Evolutionary conservation across 2,329 filamentous ascomycete species (phyloP), one percentile per base, ranked within the genome.

Genomic region (Sporothrix humicola): DNA sequence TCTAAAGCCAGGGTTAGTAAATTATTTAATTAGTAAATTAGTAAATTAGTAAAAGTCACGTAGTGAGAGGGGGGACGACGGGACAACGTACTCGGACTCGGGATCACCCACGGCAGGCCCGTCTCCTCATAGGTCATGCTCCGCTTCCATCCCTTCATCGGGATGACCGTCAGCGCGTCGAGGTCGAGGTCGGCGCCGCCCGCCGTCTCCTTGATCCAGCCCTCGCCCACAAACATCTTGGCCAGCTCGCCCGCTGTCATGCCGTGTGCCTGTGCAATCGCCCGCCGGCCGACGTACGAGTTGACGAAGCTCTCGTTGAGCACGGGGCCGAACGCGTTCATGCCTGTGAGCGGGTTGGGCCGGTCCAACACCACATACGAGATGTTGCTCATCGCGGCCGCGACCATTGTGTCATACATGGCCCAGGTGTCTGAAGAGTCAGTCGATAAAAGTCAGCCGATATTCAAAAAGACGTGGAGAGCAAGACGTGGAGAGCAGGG

Each of bases 211-310:
- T 20, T 15, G 50, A 54, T 54, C 50, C 50, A 54, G 50, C 50
- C 50, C 50, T 54, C 50, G 50, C 50, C 50, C 50, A 54, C 50
- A 54, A 54, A 54, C 50, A 54, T 6, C 15, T 20, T 15, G 50
- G 50, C 50, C 50, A 54, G 50, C 50, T 54, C 50, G 50, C 50
- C 50, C 50, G n/a, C 50, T 7, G 50, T 54, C 50, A 54, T 54
- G 50, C 50, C 50, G 50, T 54, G 50, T 15, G 50, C 50, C 50
- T 54, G 50, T 15, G 50, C 50, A 54, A 54, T 54, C 10, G 50
- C 50, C 10, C 50, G 50, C 50, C 50, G 50, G 50, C 50, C 50
- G 10, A 54, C 50, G 50, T 54, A 54, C 50, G 50, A 54, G 50
- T 54, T 54, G 50, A 54, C 15, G 13, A 54, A 20, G 50, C 50